These are phyloP conservation scores for Pachyrhizus erosus DNA, from an alignment of 306 rosid genomes.

Conservation along the genomic window DNA sequence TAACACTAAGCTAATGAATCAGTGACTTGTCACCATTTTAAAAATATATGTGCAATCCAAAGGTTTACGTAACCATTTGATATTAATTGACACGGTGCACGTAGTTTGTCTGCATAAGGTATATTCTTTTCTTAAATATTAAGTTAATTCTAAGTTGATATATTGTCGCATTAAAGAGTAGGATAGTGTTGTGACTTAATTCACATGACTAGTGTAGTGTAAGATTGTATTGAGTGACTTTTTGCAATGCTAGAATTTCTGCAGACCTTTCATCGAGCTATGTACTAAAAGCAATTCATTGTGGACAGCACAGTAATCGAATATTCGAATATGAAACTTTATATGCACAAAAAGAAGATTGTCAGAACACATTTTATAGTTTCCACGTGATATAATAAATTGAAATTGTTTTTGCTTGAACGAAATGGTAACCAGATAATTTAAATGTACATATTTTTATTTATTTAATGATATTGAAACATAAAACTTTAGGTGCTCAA, in stretches of 20 bases:
- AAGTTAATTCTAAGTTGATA: not conserved
- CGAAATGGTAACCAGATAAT: not conserved
- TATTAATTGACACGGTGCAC: too few relatives aligned
- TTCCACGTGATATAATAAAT: not conserved
- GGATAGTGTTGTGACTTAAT: not conserved
- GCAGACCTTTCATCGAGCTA: not conserved
- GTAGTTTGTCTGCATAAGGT: not conserved
- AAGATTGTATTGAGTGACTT: not conserved
- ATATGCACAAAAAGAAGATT: conserved; percentile 1
- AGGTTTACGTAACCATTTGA: too few relatives aligned
- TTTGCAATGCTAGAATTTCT: too few relatives aligned
- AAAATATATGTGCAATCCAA: too few relatives aligned
- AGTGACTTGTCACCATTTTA: too few relatives aligned
- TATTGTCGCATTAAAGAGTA: too few relatives aligned
- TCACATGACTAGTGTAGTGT: not conserved
- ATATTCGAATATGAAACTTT: not conserved
- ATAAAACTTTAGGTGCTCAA: not conserved
- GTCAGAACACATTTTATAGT: not conserved
- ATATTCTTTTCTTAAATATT: not conserved
- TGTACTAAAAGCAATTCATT: not conserved
- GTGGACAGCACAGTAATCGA: not conserved
- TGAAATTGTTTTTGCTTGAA: not conserved
- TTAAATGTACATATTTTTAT: not conserved
- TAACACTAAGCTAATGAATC: too few relatives aligned
- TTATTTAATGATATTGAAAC: not conserved